Evolutionary conservation across 2,329 filamentous ascomycete genomes (phyloP), one percentile per base, ranked within the genome.

Genomic region (Xylariaceae sp.): DNA sequence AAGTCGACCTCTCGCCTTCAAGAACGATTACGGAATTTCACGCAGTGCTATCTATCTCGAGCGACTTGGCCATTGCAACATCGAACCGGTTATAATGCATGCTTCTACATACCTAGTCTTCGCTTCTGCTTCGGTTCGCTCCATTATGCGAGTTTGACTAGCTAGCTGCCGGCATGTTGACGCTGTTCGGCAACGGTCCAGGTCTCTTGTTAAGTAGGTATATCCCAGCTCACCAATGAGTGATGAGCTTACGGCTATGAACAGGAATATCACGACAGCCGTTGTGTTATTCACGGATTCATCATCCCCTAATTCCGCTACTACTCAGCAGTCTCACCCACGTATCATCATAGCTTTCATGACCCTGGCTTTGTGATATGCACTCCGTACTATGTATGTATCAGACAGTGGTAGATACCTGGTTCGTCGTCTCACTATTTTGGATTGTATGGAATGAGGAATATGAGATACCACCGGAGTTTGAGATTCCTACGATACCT

Each of bases 381-480:
- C 2, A 17, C 13, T 11, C 44, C 7, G 13, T 47, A 8, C 15
- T 47, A 7, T 47, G 7, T 17, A n/a, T 7, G 7, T 17, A n/a
- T 7, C 13, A 7, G 7, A n/a, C 13, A 47, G 37, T 9, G 9
- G 9, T 42, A 42, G 37, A 9, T 42, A 42, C 37, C 37, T 42
- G 13, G 37, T 42, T 42, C 13, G 15, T 18, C 15, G 30, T 63
- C 65, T 18, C 60, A 57, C 35, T 64, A 66, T 53, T 67, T 68
- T 59, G 66, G 62, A 2, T 50, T 61, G 34, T 66, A 64, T 66
- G 53, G 61, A 30, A 30, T 30, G 23, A 30, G 23, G 23, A 30
- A 30, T 30, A 30, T 30, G 23, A 30, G 23, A 30, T 30, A 1
- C 23, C 23, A 30, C 23, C 23, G 64, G 45, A 56, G 49, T 4